Evolutionary conservation across 805 yeast species (phyloP), one percentile per base, ranked within the genome.

Genomic region (Lipomyces chichibuensis): DNA sequence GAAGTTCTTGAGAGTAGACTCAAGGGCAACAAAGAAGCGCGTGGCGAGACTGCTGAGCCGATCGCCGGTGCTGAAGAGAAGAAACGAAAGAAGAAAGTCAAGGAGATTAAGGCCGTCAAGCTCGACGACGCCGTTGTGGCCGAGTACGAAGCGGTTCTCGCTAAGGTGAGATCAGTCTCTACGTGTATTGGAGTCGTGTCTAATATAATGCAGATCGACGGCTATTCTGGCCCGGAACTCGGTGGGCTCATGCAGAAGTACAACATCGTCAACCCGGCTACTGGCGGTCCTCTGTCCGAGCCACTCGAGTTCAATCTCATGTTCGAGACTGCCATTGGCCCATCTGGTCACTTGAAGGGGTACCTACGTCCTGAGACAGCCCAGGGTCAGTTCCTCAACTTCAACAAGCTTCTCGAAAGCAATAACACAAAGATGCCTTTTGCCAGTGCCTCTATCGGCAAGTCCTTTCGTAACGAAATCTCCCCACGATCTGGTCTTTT

Each of bases 321-420:
- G 99, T 95, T 95, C 78, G 98, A 94, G 82, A 95, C 99, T 67
- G 97, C 97, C 65, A 96, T 95, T 79, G 99, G 99, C 64, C 99
- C 99, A 69, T 91, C 98, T 63, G 99, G 99, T 76, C 92, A 89
- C 78, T 82, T 93, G 79, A 93, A 91, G 83, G 99, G 99, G 73
- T 95, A 86, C 81, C 82, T 95, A 77, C 88, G 99, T 81, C 99
- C 99, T 69, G 99, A 95, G 83, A 95, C 99, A 71, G 99, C 99
- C 32, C 99, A 95, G 84, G 99, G 99, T 77, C 99, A 95, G 83
- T 95, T 95, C 80, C 84, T 95, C 77, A 95, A 95, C 85, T 95
- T 95, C 82, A 86, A 87, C 83, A 96, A 94, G 81, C 84, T 95
- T 76, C 86, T 92, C 75, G 99, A 95, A 76, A 91, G 88, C 84